Base-by-base conservation (phyloP, 495 filamentous ascomycete genomes). In the Podospora comata region DNA sequence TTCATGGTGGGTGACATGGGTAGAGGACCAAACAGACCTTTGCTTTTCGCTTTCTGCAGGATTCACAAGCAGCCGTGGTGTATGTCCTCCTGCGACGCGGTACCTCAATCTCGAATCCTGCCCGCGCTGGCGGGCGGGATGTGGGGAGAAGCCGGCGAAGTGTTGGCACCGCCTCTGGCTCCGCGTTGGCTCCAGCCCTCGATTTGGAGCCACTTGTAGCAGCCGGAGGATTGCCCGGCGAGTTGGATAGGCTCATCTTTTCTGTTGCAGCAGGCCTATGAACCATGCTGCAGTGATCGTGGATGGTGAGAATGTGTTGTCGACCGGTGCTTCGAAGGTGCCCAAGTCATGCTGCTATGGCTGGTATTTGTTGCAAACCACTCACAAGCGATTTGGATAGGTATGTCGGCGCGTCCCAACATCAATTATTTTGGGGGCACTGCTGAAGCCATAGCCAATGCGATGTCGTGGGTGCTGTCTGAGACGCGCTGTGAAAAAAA, bases 1-100 rank as follows among this genome's bases (percentile, higher is more conserved):
- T 11, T 11, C 39, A 18, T 13, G 39, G 39, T 48, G 15, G 13
- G 2, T 13, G 39, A 23, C 23, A 23, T 23, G 23, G 23, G 23
- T 23, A 13, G 62, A 9, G 9, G 48, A 55, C 4, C 26, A 18
- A 28, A 55, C 16, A 61, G 26, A 59, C 65, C 65, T 48, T 66
- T 2, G 48, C 65, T 20, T 60, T 66, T n/a, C 65, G 57, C 32
- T 60, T 61, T 13, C 65, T n/a, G 20, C 65, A 66, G 3, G 65
- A 53, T 30, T 66, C 56, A 19, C 65, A 66, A 15, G 65, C 65
- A 11, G 65, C 65, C 1, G 19, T 60, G 15, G 65, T 58, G 57
- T 66, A 28, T 15, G 65, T 5, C 20, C 27, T 66, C n/a, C 57
- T 39, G 4, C 56, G 65, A 48, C 39, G 39, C 39, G 39, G 39